These are phyloP conservation scores for Stropharia rugosoannulata DNA, from an alignment of 768 basidiomycete species.

Conservation along the genomic window DNA sequence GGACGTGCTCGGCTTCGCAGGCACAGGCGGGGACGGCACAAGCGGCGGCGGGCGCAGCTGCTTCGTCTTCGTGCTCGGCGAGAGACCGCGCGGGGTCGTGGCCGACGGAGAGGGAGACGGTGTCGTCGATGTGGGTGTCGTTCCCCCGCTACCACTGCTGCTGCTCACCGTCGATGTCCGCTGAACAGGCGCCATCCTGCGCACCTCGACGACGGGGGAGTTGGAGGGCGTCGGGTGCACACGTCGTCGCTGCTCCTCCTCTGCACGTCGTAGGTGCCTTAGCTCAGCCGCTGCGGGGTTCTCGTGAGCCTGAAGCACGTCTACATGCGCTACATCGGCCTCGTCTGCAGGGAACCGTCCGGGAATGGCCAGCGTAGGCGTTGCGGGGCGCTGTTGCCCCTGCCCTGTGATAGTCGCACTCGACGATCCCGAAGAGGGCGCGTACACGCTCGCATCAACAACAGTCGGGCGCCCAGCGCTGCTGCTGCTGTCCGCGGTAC, in stretches of 20 bases:
- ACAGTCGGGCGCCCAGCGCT: no score
- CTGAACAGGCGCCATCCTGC: conserved; percentile 23
- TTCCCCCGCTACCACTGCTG: conserved; percentile 7
- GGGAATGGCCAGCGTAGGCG: background rate
- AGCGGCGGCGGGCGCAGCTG: conserved; percentile 19
- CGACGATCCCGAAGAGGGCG: background rate
- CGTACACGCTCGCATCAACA: no score
- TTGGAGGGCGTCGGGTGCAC: conserved; percentile 61
- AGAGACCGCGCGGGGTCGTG: background rate
- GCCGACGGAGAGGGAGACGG: background rate
- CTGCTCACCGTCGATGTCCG: conserved; percentile 2
- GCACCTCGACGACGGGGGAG: conserved; percentile 42
- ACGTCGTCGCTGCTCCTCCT: conserved; percentile 24
- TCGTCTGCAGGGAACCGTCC: conserved; percentile 11
- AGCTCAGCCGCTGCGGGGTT: conserved; percentile 19
- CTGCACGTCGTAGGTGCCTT: conserved; percentile 22
- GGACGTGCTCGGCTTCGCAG: conserved; percentile 12
- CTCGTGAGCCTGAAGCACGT: background rate
- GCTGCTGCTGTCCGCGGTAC: no score
- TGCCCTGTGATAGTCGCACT: background rate
- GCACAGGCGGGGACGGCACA: conserved; percentile 25
- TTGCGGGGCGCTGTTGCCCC: background rate
- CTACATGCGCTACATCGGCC: conserved; percentile 4
- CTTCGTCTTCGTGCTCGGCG: background rate
- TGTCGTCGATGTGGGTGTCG: conserved; percentile 1